Evolutionary conservation across 331 rosid species (phyloP).

Genomic region (Rosa hybrid): DNA sequence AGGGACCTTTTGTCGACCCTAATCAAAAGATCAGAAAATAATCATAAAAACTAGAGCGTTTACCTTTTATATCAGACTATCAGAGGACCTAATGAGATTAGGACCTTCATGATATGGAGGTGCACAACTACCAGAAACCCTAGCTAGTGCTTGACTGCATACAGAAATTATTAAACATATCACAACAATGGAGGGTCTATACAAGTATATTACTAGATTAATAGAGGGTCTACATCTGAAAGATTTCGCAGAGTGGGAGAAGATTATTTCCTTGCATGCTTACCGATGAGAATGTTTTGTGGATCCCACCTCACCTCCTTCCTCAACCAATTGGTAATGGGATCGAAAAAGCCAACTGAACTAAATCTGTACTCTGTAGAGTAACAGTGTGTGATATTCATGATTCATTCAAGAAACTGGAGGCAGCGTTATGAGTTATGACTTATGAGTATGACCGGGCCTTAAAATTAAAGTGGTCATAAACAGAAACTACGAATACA

Average conservation of each 20-base stretch:
- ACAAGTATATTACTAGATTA: background rate
- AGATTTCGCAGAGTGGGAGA: slow-evolving; percentile 37
- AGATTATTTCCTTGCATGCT: slow-evolving; percentile 48
- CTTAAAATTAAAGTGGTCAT: background rate
- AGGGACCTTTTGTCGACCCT: no score
- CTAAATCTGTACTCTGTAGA: background rate
- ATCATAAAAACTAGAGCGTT: no score
- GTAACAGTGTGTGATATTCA: background rate
- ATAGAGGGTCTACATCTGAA: slow-evolving; percentile 23
- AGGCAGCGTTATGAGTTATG: background rate
- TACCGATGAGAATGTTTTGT: slow-evolving; percentile 67
- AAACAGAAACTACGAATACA: background rate
- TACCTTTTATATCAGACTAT: no score
- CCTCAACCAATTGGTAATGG: background rate
- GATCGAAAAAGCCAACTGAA: background rate
- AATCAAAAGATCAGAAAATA: no score
- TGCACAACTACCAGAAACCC: slow-evolving; percentile 4
- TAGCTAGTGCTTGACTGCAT: slow-evolving; percentile 35
- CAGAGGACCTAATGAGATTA: no score
- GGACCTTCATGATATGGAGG: background rate
- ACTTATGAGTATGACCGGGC: background rate
- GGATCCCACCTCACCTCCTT: slow-evolving; percentile 47
- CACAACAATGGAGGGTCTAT: background rate
- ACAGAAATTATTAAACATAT: slow-evolving; percentile 2
- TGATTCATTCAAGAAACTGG: background rate